Base-by-base conservation (phyloP, 179 eudicot species). In the Beta corolliflora region DNA sequence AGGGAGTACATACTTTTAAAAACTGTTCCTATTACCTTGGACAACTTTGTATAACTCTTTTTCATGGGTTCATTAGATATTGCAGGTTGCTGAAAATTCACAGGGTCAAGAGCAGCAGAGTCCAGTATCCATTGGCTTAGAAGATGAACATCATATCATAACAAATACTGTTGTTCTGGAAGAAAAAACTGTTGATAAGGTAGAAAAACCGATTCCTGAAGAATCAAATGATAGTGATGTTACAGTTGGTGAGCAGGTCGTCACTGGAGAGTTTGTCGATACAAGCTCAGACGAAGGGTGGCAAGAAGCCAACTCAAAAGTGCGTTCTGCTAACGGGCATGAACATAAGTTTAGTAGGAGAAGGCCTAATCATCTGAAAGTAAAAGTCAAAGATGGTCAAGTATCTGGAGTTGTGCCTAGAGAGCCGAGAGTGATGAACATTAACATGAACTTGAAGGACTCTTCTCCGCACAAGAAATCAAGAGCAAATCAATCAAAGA, bases 271-370 rank as follows among this genome's bases (percentile, higher is more conserved):
- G 81, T 73, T 50, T 48, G 81, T 44, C 19, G 84, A 82, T 78
- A 76, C 82, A 70, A 86, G 91, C 79, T 94, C 98, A 6, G 96
- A 94, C 79, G 97, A 96, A 81, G 98, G 99, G 55, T 96, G 99
- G 99, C 98, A 94, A 81, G 99, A 94, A 87, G 99, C 99, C 63
- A 93, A 83, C 86, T 81, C 99, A 12, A 96, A 88, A 80, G 83
- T 85, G 77, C 89, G 96, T 60, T 83, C 93, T 54, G 86, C 87
- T 54, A 91, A 84, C 80, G 80, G 83, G 23, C 83, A 84, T 56
- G 81, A 86, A 68, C 86, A 83, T 53, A 94, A 88, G 85, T 89
- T 84, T 64, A 89, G 86, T 73, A 86, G 86, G 76, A 87, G 93
- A 80, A 84, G 89, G 59, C 94, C 94, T 12, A 88, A 86, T 83